Evolutionary conservation across 768 basidiomycete species (phyloP), one percentile per base, ranked within the genome.

Genomic region (Asterophora parasitica): DNA sequence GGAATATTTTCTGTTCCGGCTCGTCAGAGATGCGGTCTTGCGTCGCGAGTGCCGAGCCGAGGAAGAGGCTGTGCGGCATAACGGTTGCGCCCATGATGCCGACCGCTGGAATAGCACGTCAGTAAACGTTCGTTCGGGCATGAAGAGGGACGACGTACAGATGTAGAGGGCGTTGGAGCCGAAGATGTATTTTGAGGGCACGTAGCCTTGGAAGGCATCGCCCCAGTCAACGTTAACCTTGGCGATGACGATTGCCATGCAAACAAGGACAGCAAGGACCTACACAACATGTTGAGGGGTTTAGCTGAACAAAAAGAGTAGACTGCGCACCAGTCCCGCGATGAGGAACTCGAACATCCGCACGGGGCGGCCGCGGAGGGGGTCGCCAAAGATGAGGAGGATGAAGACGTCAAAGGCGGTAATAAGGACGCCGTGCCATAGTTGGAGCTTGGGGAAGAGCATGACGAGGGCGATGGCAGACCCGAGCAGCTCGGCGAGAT

Each of bases 1-100:
- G 58, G 13, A 61, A 50, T 42, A 59, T 58, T 34, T 49, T 43
- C 28, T 55, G 51, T 16, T 58, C 50, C 13, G 68, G 54, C 7
- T 64, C 61, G 31, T 65, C 65, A 1, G 70, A 67, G 11, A 90
- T 58, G 37, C 92, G 72, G 48, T 92, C 84, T 61, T 92, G 88
- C 0, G 89, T 92, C 2, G 91, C 85, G 4, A 96, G 78, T 26
- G 82, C 79, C 2, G 89, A 91, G 4, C 92, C 93, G 12, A 96
- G 73, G 71, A 88, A 92, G n/a, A 96, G 72, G 50, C 85, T 85
- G 63, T 94, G 92, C 0, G 92, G 92, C 92, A 94, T 94, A 50
- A 92, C 84, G 2, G 91, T 96, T 1, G 91, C 90, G 26, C 87
- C 85, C 1, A 88, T 59, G 42, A 90, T 82, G 31, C 86, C 86